Percentiles rank a stretch among this genome's conserved stretches.
phyloP scores from a whole-genome alignment of 306 rosid genomes.

The Fagus sylvatica region DNA sequence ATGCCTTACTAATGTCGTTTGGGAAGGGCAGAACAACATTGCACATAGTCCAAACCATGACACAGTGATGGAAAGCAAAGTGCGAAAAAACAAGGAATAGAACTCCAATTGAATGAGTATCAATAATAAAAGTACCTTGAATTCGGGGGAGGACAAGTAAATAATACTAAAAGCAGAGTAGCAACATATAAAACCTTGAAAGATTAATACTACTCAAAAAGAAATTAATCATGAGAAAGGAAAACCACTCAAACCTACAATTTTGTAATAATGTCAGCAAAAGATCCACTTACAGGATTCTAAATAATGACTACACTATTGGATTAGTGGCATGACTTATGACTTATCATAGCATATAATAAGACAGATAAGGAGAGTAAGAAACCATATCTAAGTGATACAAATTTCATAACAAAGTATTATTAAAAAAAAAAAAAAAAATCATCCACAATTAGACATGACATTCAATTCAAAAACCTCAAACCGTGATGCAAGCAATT shows the following conservation, averaged over 20 bases:
- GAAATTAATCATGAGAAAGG: neutral
- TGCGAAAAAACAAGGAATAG: neutral
- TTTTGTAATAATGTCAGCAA: neutral
- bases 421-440: neutral
- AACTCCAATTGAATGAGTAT: neutral
- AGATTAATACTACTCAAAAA: neutral
- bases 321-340: neutral
- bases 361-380: neutral
- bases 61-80: neutral
- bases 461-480: neutral
- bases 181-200: neutral
- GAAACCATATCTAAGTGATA: neutral
- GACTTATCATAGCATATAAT: neutral
- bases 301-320: neutral
- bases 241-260: neutral
- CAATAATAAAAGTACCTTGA: too few species aligned
- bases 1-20: neutral
- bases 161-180: neutral
- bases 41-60: neutral
- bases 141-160: neutral
- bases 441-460: neutral
- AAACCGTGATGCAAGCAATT: neutral
- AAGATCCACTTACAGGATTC: neutral
- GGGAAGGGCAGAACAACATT: neutral
- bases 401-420: neutral